Evolutionary conservation across 2,329 filamentous ascomycete species (phyloP), one percentile per base, ranked within the genome.

Genomic region (Cladosporium colombiae): DNA sequence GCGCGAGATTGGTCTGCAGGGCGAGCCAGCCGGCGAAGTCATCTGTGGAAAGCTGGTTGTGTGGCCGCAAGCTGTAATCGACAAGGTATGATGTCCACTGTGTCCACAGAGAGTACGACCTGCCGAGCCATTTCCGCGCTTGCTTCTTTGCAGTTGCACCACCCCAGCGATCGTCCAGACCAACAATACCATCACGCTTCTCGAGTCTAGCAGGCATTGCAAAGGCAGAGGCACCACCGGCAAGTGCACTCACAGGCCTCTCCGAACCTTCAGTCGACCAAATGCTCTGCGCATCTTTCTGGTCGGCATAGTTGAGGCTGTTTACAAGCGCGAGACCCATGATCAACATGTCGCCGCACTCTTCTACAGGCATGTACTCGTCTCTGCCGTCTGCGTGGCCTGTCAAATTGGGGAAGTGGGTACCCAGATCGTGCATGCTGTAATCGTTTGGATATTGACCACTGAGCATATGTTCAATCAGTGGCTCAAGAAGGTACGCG

Each of bases 391-490:
- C 84, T 5, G 88, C 82, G 73, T 93, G 90, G 1, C 90, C 90
- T 0, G 89, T 92, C n/a, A 89, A 83, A 70, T 92, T 92, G 2
- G 90, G 90, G 75, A 91, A 92, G 72, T 89, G 87, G 0, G 84
- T 76, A 1, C 90, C 90, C 29, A 92, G 81, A 77, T 93, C 90
- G 74, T 92, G 90, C 87, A 92, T 91, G 68, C 87, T 89, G 75
- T 92, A 92, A 68, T 89, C 83, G 73, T 94, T 94, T 8, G 92
- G 92, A 74, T 95, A 96, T 75, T 93, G 90, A 1, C 91, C 91
- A 73, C 90, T 92, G 27, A 91, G 79, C 81, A 91, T 91, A 76
- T 95, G 90, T 78, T 95, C 91, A 62, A 95, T 84, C 27, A 94
- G 81, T 6, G 91, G 91, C 75, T 94, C 91, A 5, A 95, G 81